These are phyloP conservation scores for Chaetomiaceae sp. DNA, from an alignment of 2,329 filamentous ascomycete species.

Conservation along the genomic window DNA sequence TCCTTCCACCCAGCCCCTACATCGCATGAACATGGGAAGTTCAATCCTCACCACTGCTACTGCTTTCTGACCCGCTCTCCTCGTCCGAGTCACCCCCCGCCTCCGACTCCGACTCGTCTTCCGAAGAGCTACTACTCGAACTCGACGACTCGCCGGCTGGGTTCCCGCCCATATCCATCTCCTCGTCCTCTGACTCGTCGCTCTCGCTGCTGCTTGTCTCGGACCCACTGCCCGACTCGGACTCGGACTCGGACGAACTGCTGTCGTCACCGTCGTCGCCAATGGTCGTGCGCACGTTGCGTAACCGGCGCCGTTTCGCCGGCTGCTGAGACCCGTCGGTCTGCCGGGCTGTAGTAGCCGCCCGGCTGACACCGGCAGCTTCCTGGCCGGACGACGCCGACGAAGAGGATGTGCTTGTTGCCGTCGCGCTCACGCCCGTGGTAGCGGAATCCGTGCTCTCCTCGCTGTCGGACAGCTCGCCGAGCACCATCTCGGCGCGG, in stretches of 20 bases:
- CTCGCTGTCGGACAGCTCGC: conserved; percentile 49
- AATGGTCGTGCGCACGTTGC: conserved; percentile 49
- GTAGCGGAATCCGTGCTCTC: conserved; percentile 33
- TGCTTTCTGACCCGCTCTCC: conserved; percentile 21
- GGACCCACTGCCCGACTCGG: conserved; percentile 24
- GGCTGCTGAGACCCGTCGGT: conserved; percentile 43
- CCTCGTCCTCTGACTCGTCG: conserved; percentile 27
- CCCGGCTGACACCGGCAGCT: background rate
- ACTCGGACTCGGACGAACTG: conserved; percentile 37
- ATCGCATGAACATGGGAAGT: no score
- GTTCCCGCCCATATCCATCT: conserved; percentile 20
- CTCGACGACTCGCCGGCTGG: conserved; percentile 20
- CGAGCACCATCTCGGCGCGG: conserved; percentile 55
- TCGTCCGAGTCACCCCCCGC: conserved; percentile 13
- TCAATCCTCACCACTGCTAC: conserved; percentile 22
- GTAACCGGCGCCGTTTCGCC: conserved; percentile 45
- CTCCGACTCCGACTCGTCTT: conserved; percentile 22
- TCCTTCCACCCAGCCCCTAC: background rate
- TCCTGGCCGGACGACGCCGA: conserved; percentile 21
- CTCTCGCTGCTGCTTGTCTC: conserved; percentile 24
- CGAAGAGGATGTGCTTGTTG: conserved; percentile 29
- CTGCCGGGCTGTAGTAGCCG: conserved; percentile 25
- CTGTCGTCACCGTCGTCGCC: conserved; percentile 44
- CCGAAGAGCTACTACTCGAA: conserved; percentile 28
- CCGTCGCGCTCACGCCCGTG: conserved; percentile 24